Percentiles rank a stretch among this genome's conserved stretches.
These are phyloP conservation scores for Monosporozyma siamensis DNA, from an alignment of 805 yeast species.

Conservation along the genomic window DNA sequence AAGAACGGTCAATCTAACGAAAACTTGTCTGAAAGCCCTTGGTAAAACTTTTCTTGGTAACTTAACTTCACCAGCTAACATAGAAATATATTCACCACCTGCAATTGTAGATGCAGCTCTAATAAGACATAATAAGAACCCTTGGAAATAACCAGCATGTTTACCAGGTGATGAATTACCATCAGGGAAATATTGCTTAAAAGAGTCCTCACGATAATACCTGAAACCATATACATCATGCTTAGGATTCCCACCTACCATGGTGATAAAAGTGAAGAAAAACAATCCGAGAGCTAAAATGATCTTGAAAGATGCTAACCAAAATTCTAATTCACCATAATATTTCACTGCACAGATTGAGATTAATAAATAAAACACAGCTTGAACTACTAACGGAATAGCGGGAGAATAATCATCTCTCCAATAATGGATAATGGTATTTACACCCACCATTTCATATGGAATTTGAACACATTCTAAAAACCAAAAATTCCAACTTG, in stretches of 20 bases:
- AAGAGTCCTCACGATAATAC: constrained; percentile 45
- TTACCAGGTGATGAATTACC: constrained; percentile 31
- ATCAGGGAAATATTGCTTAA: constrained; percentile 44
- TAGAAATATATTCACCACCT: constrained; percentile 79
- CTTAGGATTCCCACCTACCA: constrained; percentile 81
- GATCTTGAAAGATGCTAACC: constrained; percentile 66
- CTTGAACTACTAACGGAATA: constrained; percentile 55
- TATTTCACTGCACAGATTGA: constrained; percentile 64
- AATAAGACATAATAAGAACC: constrained; percentile 57
- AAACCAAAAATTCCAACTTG: constrained; percentile 76
- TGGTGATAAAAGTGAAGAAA: constrained; percentile 65
- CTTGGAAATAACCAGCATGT: constrained; percentile 53
- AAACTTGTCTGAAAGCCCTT: constrained; percentile 69
- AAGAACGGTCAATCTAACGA: constrained; percentile 55
- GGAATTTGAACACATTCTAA: constrained; percentile 72
- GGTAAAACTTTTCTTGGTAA: constrained; percentile 67
- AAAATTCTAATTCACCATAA: constrained; percentile 79
- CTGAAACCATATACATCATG: constrained; percentile 55
- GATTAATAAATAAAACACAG: constrained; percentile 50
- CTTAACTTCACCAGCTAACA: constrained; percentile 76
- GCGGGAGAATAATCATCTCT: constrained; percentile 66
- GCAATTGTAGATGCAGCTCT: constrained; percentile 73
- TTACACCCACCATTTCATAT: constrained; percentile 73
- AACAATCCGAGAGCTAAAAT: constrained; percentile 67
- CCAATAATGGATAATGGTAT: constrained; percentile 75